phyloP scores from a whole-genome alignment of 306 rosid genomes.

The Quercus glauca region DNA sequence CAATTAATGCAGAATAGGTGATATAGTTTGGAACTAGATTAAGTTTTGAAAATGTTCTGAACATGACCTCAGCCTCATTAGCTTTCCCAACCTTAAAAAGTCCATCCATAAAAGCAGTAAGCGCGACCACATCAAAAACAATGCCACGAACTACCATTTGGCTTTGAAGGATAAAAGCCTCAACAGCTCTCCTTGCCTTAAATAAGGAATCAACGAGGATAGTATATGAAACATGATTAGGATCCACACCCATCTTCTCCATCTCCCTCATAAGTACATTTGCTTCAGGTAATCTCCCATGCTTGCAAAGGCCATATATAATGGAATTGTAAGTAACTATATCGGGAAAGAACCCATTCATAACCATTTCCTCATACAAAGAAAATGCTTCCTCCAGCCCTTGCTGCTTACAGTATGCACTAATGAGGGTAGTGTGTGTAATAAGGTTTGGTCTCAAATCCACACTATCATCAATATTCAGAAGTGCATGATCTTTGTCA shows the following conservation, averaged over 20 bases:
- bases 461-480: conserved; percentile 13
- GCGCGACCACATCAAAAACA: conserved; percentile 59
- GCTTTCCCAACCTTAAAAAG: conserved; percentile 67
- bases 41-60: conserved; percentile 45
- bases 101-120: conserved; percentile 69
- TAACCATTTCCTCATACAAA: conserved; percentile 71
- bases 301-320: conserved; percentile 71
- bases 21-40: conserved; percentile 62
- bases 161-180: conserved; percentile 64
- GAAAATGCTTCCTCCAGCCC: conserved; percentile 61
- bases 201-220: conserved; percentile 56
- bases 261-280: conserved; percentile 63
- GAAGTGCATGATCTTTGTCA: conserved; percentile 21
- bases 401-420: conserved; percentile 47
- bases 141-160: conserved; percentile 78
- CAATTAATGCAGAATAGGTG: conserved; percentile 65
- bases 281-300: conserved; percentile 69
- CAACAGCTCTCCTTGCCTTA: conserved; percentile 55
- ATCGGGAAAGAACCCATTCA: conserved; percentile 64
- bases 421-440: conserved; percentile 59
- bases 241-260: conserved; percentile 64
- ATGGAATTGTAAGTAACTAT: conserved; percentile 63
- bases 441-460: conserved; percentile 54
- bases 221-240: conserved; percentile 72
- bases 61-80: conserved; percentile 59